Evolutionary conservation across 345 rosid genomes (phyloP), one percentile per base, ranked within the genome.

Genomic region (Mercurialis annua): DNA sequence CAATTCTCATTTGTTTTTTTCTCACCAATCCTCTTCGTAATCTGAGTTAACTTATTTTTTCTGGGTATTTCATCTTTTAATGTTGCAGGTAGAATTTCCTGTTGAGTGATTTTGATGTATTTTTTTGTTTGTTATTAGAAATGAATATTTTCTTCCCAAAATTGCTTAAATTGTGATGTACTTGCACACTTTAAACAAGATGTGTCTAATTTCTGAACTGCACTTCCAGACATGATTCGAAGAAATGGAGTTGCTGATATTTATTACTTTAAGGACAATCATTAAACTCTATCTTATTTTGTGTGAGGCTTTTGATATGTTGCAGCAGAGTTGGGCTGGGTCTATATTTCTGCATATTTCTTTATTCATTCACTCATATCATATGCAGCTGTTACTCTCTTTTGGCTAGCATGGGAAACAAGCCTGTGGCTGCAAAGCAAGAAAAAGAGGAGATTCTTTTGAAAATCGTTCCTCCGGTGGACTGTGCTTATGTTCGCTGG

Each of bases 381-480:
- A 14, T 36, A 56, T 40, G 43, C 43, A 62, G 49, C 44, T 47
- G n/a, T 29, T 7, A 1, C 64, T 50, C 53, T 2, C 12, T 58
- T 57, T 68, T 17, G 2, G 23, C 42, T 38, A 64, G 49, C 68
- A 89, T 89, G 97, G 92, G 97, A 59, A 89, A 84, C 79, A 86
- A 86, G 68, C 90, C 83, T 30, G 85, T 52, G 62, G 42, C 48
- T 64, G 65, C 11, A 57, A 84, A 77, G 83, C 80, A 82, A 74
- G 87, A 80, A 71, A 85, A 81, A 34, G 79, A 78, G 70, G 90
- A 80, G 77, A 61, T 80, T 9, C 71, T 75, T 30, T 24, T 84
- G 82, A 89, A 83, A 80, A 64, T 86, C 38, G 81, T 83, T 67
- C 96, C 96, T 57, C 84, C 92, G 44, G 18, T 89, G 70, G 96